These are phyloP conservation scores for Carex scoparia DNA, from an alignment of 176 grass and related monocot genomes.

Conservation along the genomic window DNA sequence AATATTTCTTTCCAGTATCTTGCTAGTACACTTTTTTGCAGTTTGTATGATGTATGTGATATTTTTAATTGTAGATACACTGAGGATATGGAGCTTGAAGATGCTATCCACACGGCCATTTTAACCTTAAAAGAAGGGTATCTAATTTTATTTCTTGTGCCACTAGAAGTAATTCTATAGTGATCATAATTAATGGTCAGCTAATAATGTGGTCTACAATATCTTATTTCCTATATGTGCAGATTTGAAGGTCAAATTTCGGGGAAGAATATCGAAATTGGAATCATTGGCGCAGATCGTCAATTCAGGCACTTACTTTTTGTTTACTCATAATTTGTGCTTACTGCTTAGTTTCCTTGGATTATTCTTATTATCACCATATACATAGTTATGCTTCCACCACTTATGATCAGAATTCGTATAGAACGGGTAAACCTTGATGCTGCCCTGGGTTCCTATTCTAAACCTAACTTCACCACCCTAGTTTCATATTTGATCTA, in stretches of 20 bases:
- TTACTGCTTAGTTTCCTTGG: background rate
- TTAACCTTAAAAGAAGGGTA: slow-evolving; percentile 99
- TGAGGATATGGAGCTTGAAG: slow-evolving; percentile 98
- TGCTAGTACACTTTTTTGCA: background rate
- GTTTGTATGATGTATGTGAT: slow-evolving; percentile 5
- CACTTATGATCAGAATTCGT: background rate
- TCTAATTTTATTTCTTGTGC: background rate
- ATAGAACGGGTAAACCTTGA: background rate
- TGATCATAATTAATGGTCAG: background rate
- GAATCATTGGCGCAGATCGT: slow-evolving; percentile 71
- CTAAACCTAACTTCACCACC: background rate
- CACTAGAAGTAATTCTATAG: background rate
- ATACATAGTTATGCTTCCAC: slow-evolving; percentile 5
- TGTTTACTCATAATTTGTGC: background rate
- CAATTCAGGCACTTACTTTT: slow-evolving; percentile 66
- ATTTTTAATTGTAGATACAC: slow-evolving; percentile 54
- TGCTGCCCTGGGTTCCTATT: background rate
- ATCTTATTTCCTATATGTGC: slow-evolving; percentile 18
- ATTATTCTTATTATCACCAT: background rate
- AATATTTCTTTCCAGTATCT: background rate
- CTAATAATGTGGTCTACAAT: background rate
- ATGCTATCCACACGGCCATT: slow-evolving; percentile 97
- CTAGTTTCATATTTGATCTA: background rate
- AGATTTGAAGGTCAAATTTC: slow-evolving; percentile 98
- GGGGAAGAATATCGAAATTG: slow-evolving; percentile 94